Base-by-base conservation (phyloP, 1,284 basidiomycete genomes). In the Cutaneotrichosporon cutaneum region DNA sequence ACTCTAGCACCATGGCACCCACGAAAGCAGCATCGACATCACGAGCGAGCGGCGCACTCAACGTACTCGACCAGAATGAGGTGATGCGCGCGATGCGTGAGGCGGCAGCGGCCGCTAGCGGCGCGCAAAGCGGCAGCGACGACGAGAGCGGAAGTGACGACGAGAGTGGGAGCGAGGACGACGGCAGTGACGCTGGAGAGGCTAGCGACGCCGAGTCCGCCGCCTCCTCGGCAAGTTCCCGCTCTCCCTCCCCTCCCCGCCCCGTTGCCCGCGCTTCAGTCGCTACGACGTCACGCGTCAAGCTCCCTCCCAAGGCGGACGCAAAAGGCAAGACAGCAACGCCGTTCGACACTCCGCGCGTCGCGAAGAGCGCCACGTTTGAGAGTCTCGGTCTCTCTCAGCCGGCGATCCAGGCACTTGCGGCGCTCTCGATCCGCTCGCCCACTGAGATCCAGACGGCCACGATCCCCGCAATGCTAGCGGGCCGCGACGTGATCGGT, bases 381-480 rank as follows among this genome's bases (percentile, higher is more conserved):
- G 77, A 80, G 27, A 83, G 85, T 0, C 83, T 98, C 55, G 91
- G 90, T 4, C 85, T 97, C 58, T 90, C 90, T 0, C 77, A 84
- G 2, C 82, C 86, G 4, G 82, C 98, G 22, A 85, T 89, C 48
- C 77, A 82, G 14, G 87, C 92, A 1, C 83, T 99, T 50, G 82
- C 82, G 22, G 84, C 85, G 30, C 92, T 99, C 85, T 90, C 91
- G 18, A 98, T 99, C 69, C 84, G 83, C 50, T 79, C 81, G 2
- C 95, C 95, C 0, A 98, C 95, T 0, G 88, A 90, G 64, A 90
- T 99, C 55, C 95, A 99, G 75, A 83, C 84, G 0, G 90, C 90
- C 3, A 96, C 94, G 76, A 90, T 99, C 69, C 92, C 92, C 3
- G 87, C 88, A 5, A 86, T 98, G 57, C 82, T 99, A 27, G 81